Conservation (phyloP, 106 monocot species). For the Hemerocallis citrina region DNA sequence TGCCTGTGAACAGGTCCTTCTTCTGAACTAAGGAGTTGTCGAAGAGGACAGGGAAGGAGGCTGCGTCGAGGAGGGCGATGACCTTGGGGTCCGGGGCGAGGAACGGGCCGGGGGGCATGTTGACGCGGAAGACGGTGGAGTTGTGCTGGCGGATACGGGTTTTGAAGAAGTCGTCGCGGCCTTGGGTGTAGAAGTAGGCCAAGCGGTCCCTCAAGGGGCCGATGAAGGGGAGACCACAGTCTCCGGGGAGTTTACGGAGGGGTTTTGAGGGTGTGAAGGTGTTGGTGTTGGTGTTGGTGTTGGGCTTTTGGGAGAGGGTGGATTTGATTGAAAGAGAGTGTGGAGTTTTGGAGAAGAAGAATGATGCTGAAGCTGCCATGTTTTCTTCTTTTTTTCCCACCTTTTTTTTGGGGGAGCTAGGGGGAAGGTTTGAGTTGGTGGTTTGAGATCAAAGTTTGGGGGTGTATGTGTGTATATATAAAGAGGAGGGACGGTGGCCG, state of each 20-base stretch:
- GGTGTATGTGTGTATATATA: too few species aligned
- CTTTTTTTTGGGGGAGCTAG: too few species aligned
- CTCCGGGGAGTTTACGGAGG: conserved; percentile 36
- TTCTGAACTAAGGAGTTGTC: conserved; percentile 81
- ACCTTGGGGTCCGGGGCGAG: conserved; percentile 63
- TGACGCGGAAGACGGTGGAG: conserved; percentile 80
- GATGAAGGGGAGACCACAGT: conserved; percentile 44
- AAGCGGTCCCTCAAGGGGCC: conserved; percentile 31
- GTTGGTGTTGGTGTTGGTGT: not conserved
- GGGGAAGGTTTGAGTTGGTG: too few species aligned
- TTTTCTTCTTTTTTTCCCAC: too few species aligned
- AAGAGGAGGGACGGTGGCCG: too few species aligned
- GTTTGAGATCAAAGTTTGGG: too few species aligned
- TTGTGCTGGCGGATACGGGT: conserved; percentile 35
- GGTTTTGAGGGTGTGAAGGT: not conserved
- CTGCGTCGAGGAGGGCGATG: conserved; percentile 79
- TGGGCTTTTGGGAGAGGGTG: not conserved
- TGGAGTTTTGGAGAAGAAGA: too few species aligned
- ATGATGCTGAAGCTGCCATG: too few species aligned
- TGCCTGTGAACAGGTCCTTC: conserved; percentile 76
- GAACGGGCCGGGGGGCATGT: conserved; percentile 86
- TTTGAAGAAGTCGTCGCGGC: conserved; percentile 73
- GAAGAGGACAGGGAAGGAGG: conserved; percentile 79
- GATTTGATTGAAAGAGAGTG: not conserved
- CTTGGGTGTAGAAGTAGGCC: conserved; percentile 50